phyloP scores from a whole-genome alignment of 352 stramenopile species.

The Thraustochytrium sp. region DNA sequence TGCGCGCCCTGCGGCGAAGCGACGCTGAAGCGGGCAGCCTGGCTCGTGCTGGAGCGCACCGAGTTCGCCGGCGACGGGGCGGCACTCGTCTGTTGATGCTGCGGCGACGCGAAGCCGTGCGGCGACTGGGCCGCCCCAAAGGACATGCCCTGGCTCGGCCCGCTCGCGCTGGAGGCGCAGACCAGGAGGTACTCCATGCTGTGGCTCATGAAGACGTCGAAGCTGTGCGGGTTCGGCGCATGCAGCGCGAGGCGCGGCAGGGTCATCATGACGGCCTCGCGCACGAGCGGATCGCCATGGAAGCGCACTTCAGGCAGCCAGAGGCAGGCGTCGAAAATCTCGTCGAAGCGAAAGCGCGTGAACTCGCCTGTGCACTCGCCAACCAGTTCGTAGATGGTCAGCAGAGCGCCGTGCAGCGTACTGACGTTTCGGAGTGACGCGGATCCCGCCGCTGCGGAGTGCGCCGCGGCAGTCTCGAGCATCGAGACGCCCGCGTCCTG shows the following conservation, averaged over 20 bases:
- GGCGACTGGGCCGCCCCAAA: background rate
- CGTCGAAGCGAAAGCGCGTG: slow-evolving; percentile 25
- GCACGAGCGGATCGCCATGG: slow-evolving; percentile 11
- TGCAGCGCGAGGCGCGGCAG: slow-evolving; percentile 24
- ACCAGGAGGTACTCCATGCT: background rate
- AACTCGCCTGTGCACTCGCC: slow-evolving; percentile 37
- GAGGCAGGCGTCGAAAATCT: slow-evolving; percentile 33
- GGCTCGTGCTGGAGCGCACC: no score
- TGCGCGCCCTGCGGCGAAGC: no score
- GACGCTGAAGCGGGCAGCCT: no score
- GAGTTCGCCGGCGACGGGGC: background rate
- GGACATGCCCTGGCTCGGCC: background rate
- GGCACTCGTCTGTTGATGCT: no score
- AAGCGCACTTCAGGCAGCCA: slow-evolving; percentile 12
- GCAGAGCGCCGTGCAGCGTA: background rate
- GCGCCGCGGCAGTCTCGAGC: background rate
- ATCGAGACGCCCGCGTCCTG: background rate
- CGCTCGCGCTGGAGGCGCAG: background rate
- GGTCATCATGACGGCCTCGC: slow-evolving; percentile 41
- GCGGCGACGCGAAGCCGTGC: background rate
- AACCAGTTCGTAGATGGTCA: slow-evolving; percentile 28
- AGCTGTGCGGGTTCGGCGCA: background rate
- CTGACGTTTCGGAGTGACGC: background rate
- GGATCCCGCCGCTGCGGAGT: background rate
- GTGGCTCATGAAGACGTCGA: background rate